Percentiles rank a stretch among this genome's conserved stretches.
Evolutionary conservation across 768 basidiomycete species (phyloP).

Genomic region (Leccinum barrowsii): DNA sequence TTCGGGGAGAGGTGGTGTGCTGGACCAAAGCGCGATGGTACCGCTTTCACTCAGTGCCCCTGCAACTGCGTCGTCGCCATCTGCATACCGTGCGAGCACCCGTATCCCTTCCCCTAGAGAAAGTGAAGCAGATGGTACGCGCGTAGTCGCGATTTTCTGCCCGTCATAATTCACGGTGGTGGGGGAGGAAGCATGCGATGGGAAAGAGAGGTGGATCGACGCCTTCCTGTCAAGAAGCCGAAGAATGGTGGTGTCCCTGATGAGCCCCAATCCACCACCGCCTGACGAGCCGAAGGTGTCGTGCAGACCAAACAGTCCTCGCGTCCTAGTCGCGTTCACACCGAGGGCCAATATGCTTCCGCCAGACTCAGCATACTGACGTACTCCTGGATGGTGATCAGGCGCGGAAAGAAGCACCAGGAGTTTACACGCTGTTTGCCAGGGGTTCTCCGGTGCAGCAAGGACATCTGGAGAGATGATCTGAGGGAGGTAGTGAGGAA

Average conservation of each 20-base stretch:
- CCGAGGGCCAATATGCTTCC: constrained; percentile 71
- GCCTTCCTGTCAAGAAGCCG: constrained; percentile 24
- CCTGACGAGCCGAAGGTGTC: constrained; percentile 35
- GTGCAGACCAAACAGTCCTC: constrained; percentile 32
- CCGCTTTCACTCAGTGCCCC: constrained; percentile 26
- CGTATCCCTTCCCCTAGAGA: constrained; percentile 12
- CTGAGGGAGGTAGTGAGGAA: constrained; percentile 78
- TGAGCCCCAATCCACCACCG: constrained; percentile 30
- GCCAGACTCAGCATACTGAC: constrained; percentile 59
- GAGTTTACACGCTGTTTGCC: constrained; percentile 71
- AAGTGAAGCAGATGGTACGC: constrained; percentile 17
- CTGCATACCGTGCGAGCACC: constrained; percentile 19
- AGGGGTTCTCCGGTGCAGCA: constrained; percentile 62
- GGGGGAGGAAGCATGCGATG: constrained; percentile 11
- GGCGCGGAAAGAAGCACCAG: constrained; percentile 72
- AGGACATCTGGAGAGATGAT: constrained; percentile 56
- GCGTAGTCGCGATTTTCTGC: constrained; percentile 1
- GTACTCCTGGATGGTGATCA: constrained; percentile 43
- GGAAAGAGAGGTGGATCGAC: constrained; percentile 27
- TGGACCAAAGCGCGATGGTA: constrained; percentile 29
- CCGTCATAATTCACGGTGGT: constrained; percentile 10
- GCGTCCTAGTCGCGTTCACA: constrained; percentile 53
- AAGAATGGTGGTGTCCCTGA: constrained; percentile 22
- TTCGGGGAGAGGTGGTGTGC: constrained; percentile 23
- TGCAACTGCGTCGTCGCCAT: constrained; percentile 4